Percentiles rank a stretch among this genome's conserved stretches.
Evolutionary conservation across 73 alveolate species (phyloP).

Genomic region (Paramecium caudatum): DNA sequence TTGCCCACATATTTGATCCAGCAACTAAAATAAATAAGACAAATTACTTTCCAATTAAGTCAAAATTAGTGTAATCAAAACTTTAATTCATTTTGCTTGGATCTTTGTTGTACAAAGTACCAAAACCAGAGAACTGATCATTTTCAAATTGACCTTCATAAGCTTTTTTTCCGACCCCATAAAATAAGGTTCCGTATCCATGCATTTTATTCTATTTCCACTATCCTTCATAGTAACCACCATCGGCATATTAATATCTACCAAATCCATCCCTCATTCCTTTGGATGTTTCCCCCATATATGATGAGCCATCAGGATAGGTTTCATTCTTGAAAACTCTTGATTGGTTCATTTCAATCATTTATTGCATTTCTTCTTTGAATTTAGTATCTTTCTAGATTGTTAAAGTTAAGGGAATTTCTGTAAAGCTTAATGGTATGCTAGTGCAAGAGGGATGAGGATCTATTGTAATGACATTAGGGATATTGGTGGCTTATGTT

Average conservation of each 20-base stretch:
- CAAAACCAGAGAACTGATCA: constrained; percentile 56
- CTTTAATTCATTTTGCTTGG: background rate
- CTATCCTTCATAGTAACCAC: constrained; percentile 62
- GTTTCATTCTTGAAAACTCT: background rate
- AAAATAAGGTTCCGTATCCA: constrained; percentile 51
- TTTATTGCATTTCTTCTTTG: constrained; percentile 27
- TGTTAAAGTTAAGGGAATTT: background rate
- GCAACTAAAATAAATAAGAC: background rate
- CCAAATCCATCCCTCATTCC: constrained; percentile 58
- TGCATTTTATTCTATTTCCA: constrained; percentile 62
- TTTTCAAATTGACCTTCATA: constrained; percentile 65
- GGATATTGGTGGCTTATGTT: background rate
- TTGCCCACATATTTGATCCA: constrained; percentile 70
- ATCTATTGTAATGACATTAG: background rate
- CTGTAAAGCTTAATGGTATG: background rate
- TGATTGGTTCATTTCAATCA: constrained; percentile 25
- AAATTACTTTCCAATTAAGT: constrained; percentile 13
- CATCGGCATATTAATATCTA: constrained; percentile 30
- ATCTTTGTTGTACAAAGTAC: constrained; percentile 57
- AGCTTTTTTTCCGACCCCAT: background rate
- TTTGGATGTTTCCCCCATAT: constrained; percentile 8
- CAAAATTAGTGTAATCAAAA: constrained; percentile 51
- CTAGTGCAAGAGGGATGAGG: constrained; percentile 31
- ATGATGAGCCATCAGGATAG: constrained; percentile 33
- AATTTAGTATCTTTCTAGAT: background rate